Conservation (phyloP, 2,329 filamentous ascomycete genomes). For the Curvularia spicifera region DNA sequence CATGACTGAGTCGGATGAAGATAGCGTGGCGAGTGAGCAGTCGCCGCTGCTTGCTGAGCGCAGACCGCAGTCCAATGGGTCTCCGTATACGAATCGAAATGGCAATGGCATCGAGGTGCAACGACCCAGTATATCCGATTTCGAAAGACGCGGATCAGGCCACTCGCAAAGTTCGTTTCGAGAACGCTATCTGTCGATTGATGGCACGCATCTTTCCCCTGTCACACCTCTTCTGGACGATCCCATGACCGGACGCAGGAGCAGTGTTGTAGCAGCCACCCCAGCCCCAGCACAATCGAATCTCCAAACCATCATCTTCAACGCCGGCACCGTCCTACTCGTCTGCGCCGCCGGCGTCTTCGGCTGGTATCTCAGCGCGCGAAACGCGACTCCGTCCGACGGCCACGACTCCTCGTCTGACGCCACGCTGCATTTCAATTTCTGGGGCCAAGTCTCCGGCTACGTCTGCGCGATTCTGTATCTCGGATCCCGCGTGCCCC, state of each 20-base stretch:
- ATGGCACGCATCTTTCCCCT: slow-evolving; percentile 75
- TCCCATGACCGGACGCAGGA: slow-evolving; percentile 27
- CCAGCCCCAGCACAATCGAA: slow-evolving; percentile 50
- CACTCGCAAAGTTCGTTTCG: slow-evolving; percentile 47
- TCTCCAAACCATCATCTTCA: slow-evolving; percentile 71
- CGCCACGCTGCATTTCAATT: slow-evolving; percentile 69
- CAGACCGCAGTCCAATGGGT: slow-evolving; percentile 34
- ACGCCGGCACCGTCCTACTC: slow-evolving; percentile 75
- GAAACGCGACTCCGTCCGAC: slow-evolving; percentile 38
- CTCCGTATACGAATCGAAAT: slow-evolving; percentile 25
- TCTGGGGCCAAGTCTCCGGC: slow-evolving; percentile 87
- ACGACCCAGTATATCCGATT: slow-evolving; percentile 47
- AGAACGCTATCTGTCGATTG: slow-evolving; percentile 63
- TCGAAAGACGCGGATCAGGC: slow-evolving; percentile 39
- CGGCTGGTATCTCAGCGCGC: slow-evolving; percentile 78
- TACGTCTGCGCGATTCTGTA: slow-evolving; percentile 91
- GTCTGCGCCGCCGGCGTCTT: slow-evolving; percentile 82
- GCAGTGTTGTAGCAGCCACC: slow-evolving; percentile 52
- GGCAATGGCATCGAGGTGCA: slow-evolving; percentile 28
- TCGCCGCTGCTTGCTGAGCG: slow-evolving; percentile 44
- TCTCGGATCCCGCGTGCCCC: slow-evolving; percentile 85
- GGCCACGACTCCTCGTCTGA: slow-evolving; percentile 32
- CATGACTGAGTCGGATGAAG: slow-evolving; percentile 29
- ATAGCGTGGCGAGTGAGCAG: slow-evolving; percentile 46
- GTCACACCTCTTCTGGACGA: slow-evolving; percentile 73